Base-by-base conservation (phyloP, 352 stramenopile species). In the Phytophthora citricola region DNA sequence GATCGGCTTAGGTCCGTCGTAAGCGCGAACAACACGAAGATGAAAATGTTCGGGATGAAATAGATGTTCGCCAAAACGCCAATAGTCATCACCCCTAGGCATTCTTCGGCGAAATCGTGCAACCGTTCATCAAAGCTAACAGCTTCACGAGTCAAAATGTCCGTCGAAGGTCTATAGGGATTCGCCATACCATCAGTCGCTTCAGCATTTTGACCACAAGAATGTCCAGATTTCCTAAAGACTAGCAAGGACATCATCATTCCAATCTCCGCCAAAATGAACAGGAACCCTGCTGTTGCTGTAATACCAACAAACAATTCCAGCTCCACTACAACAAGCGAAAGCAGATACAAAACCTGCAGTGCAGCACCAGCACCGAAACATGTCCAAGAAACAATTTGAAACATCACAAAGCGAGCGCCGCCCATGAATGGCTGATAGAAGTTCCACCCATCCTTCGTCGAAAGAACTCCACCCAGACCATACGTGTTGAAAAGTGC, bases 401-500 rank as follows among this genome's bases (percentile, higher is more conserved):
- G 87, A 43, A 90, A 88, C 12, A 87, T 24, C 56, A 95, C 81
- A 49, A 93, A 95, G 9, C 75, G 75, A 11, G 73, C 78, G 24
- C 87, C 87, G 20, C 87, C 85, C 31, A 81, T 79, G 52, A 95
- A 93, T 14, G 87, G 87, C 58, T 95, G 87, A 60, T 83, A 95
- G 58, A 95, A 95, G 48, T 76, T 85, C 88, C 88, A 95, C 0
- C 81, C 83, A 17, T 78, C 74, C 38, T 92, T 90, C 11, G 82
- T 86, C 14, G 79, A 85, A 12, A 95, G 59, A 22, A 92, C 55
- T 10, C 86, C 88, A 50, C 84, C 84, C 22, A 95, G 72, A 3
- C 85, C 85, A 63, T 95, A 95, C 43, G 88, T 95, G 73, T 90
- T 95, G 56, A 92, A 79, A 12, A 92, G 59, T 5, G 85, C 84